Evolutionary conservation across 1,284 basidiomycete genomes (phyloP).

Genomic region (Cryptococcus jaspeensis): DNA sequence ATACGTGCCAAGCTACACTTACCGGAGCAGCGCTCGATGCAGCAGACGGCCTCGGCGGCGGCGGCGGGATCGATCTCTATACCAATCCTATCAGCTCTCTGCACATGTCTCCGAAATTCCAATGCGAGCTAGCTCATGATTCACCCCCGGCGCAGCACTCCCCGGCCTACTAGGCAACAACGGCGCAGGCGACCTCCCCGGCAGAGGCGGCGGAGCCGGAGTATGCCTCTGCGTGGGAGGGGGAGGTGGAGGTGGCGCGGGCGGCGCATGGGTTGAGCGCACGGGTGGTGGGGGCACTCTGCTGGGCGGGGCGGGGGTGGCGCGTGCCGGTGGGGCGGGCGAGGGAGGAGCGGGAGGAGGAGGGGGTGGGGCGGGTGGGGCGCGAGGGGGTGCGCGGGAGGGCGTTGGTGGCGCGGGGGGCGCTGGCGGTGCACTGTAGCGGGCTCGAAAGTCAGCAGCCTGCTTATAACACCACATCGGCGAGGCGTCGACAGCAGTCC

Average conservation of each 20-base stretch:
- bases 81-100: no score
- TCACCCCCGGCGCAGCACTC: conserved; percentile 23
- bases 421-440: conserved; percentile 52
- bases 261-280: conserved; percentile 22
- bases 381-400: conserved; percentile 19
- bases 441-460: no score
- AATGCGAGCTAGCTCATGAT: conserved; percentile 1
- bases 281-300: conserved; percentile 22
- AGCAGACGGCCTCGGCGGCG: conserved; percentile 51
- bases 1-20: background rate
- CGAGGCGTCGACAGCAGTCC: background rate
- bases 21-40: conserved; percentile 50
- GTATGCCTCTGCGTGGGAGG: conserved; percentile 35
- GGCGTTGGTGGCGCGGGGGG: conserved; percentile 20
- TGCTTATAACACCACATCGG: no score
- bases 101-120: no score
- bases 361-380: conserved; percentile 23
- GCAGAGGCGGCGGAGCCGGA: conserved; percentile 40
- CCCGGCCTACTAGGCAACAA: conserved; percentile 39
- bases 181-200: conserved; percentile 52
- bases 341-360: conserved; percentile 20
- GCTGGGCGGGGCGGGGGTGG: conserved; percentile 21
- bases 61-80: conserved; percentile 36
- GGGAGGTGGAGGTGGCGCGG: conserved; percentile 36
- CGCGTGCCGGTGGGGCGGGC: conserved; percentile 21